Percentiles rank a stretch among this genome's conserved stretches.
Conservation (phyloP, 225 moss, liverwort and hornwort genomes). For the Anthoceros angustus region DNA sequence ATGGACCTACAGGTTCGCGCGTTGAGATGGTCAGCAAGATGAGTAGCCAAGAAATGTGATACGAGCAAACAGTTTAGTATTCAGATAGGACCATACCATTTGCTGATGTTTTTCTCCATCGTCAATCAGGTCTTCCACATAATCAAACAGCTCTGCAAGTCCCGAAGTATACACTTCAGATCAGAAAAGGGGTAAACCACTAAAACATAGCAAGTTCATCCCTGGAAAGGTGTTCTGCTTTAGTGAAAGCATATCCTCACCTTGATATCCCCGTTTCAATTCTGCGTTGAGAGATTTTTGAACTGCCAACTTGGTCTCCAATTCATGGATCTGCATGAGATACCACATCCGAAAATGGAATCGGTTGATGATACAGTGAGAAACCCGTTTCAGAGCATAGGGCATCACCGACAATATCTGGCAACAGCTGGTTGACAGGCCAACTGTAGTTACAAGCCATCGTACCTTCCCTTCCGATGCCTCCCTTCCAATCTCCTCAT, state of each 20-base stretch:
- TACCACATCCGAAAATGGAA: not conserved
- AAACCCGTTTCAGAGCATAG: not conserved
- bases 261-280: constrained; percentile 62
- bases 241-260: constrained; percentile 1
- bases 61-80: not conserved
- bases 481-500: constrained; percentile 91
- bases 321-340: constrained; percentile 55
- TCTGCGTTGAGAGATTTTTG: constrained; percentile 67
- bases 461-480: constrained; percentile 95
- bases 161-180: not conserved
- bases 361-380: not conserved
- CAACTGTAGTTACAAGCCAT: not conserved
- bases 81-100: constrained; percentile 24
- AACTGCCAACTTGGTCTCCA: constrained; percentile 69
- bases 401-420: not conserved
- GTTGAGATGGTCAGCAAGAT: not conserved
- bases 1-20: constrained; percentile 32
- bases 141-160: constrained; percentile 40
- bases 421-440: not conserved
- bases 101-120: constrained; percentile 63
- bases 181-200: not conserved
- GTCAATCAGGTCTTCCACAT: constrained; percentile 66
- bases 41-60: not conserved
- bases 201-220: not conserved
- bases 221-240: not conserved